These are phyloP conservation scores for Pterulicium gracile DNA, from an alignment of 1,284 basidiomycete species.

Conservation along the genomic window DNA sequence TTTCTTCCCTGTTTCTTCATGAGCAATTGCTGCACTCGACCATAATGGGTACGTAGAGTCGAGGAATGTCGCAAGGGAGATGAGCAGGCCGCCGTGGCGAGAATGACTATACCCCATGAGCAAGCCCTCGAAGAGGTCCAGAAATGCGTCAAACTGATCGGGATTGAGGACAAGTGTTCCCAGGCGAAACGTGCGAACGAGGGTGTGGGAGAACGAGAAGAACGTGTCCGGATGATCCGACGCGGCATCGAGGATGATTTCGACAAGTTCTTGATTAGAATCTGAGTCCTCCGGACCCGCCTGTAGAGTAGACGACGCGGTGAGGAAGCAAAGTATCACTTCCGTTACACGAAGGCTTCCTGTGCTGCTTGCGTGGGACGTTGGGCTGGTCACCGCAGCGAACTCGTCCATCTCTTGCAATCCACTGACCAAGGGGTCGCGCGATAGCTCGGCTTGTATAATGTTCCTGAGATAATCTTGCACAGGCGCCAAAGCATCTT, in stretches of 20 bases:
- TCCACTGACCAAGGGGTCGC: too few species aligned
- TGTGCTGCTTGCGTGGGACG: too few species aligned
- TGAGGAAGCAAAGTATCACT: too few species aligned
- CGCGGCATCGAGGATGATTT: constrained; percentile 43
- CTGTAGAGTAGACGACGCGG: too few species aligned
- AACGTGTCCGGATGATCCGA: constrained; percentile 35
- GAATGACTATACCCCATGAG: constrained; percentile 49
- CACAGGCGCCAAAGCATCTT: constrained; percentile 36
- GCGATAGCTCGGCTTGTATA: too few species aligned
- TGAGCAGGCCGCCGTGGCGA: constrained; percentile 41
- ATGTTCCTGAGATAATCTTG: constrained; percentile 26
- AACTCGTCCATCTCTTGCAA: constrained; percentile 56
- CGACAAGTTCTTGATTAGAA: constrained; percentile 48
- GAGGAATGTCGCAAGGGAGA: constrained; percentile 52
- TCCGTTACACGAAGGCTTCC: too few species aligned
- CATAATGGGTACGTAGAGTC: constrained; percentile 58
- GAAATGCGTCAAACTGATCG: constrained; percentile 39
- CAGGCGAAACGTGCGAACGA: constrained; percentile 44
- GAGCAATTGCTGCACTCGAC: constrained; percentile 29
- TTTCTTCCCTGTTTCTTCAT: constrained; percentile 30
- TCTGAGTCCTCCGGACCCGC: too few species aligned
- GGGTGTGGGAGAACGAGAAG: constrained; percentile 42
- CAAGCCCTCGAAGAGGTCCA: constrained; percentile 43
- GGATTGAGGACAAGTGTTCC: constrained; percentile 43
- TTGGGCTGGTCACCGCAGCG: constrained; percentile 23